phyloP scores from a whole-genome alignment of 73 alveolate species.

The Breviolum minutum region DNA sequence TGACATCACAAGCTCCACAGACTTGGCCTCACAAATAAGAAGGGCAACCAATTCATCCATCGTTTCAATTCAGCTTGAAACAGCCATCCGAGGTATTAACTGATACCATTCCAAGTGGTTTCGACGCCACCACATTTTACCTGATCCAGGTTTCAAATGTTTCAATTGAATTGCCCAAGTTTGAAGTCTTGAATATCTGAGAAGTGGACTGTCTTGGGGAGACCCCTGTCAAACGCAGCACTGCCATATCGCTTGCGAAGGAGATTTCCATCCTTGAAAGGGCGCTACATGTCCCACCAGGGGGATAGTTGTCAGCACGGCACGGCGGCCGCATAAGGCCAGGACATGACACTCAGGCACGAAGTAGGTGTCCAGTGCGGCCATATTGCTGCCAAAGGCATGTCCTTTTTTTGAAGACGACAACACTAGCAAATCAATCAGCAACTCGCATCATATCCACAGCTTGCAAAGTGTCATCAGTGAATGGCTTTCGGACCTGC shows the following conservation, averaged over 20 bases:
- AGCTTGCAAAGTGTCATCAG: neutral
- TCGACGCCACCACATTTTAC: conserved; percentile 2
- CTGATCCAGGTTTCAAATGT: neutral
- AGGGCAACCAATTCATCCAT: neutral
- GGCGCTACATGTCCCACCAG: neutral
- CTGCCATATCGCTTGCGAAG: conserved; percentile 48
- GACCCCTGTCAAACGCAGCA: conserved; percentile 45
- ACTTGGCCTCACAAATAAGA: conserved; percentile 8
- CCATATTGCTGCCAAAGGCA: conserved; percentile 34
- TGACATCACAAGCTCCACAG: conserved; percentile 64
- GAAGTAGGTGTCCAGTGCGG: conserved; percentile 59
- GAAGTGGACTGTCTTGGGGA: conserved; percentile 42
- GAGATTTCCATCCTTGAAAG: neutral
- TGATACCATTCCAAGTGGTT: conserved; percentile 27
- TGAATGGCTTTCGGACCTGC: neutral
- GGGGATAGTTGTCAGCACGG: neutral
- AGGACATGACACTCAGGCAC: conserved; percentile 87
- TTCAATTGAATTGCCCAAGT: neutral
- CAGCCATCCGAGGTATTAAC: neutral
- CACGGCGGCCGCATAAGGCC: neutral
- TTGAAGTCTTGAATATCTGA: neutral
- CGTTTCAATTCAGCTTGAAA: no score
- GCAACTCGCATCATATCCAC: neutral
- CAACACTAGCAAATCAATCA: neutral
- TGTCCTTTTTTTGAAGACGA: conserved; percentile 1